Evolutionary conservation across 2,329 filamentous ascomycete genomes (phyloP).

Genomic region (Domatiomyces catenatus): DNA sequence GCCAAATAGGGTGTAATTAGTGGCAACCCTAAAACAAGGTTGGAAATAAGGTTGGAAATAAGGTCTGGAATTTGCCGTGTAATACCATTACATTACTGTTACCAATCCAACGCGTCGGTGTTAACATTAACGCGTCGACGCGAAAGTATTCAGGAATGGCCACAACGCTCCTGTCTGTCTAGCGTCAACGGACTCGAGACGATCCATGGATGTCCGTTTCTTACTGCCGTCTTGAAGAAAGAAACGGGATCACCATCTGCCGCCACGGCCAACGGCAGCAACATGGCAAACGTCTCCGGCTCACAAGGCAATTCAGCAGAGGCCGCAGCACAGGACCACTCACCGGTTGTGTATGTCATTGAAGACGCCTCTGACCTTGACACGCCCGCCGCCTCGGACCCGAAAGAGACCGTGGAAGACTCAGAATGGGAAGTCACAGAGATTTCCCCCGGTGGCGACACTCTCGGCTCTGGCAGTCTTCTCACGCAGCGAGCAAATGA

Average conservation of each 20-base stretch:
- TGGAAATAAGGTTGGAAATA: too few relatives aligned
- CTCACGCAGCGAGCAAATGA: background rate
- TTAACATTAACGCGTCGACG: too few relatives aligned
- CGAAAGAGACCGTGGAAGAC: background rate
- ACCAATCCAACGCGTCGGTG: too few relatives aligned
- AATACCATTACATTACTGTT: too few relatives aligned
- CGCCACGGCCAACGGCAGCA: conserved; percentile 3
- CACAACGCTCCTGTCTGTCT: background rate
- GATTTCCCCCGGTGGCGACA: background rate
- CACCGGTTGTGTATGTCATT: background rate
- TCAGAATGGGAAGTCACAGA: background rate
- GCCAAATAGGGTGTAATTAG: too few relatives aligned
- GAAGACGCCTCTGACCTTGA: background rate
- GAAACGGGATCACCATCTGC: too few relatives aligned
- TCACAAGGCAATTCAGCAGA: conserved; percentile 13
- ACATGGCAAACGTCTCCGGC: conserved; percentile 7
- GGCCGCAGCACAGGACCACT: background rate
- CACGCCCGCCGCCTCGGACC: background rate
- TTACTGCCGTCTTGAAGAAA: background rate
- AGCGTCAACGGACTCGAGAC: background rate
- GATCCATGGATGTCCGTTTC: background rate
- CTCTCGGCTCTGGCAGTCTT: background rate
- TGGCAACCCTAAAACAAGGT: too few relatives aligned
- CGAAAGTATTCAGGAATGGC: background rate
- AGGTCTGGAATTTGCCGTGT: too few relatives aligned